phyloP scores from a whole-genome alignment of 2,329 filamentous ascomycete genomes.

The Mariannaea elegans region DNA sequence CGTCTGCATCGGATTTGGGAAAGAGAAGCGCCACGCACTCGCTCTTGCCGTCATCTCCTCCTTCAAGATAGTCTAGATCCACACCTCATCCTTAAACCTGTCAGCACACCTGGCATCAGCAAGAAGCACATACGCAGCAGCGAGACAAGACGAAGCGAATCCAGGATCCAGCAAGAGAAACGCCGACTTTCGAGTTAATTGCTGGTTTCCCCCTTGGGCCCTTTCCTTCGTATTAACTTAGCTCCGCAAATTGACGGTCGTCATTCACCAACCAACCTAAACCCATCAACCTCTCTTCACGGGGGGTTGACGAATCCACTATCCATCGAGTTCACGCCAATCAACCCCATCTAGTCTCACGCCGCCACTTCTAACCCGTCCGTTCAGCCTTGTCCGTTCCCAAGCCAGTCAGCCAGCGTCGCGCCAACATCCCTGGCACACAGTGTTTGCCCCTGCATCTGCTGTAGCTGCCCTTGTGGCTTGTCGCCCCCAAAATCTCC shows the following conservation, averaged over 20 bases:
- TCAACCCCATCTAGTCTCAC: slow-evolving; percentile 17
- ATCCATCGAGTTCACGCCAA: slow-evolving; percentile 8
- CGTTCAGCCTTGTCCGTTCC: slow-evolving; percentile 25
- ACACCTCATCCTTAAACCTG: slow-evolving; percentile 14
- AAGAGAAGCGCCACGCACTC: neutral
- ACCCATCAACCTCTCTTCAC: slow-evolving; percentile 8
- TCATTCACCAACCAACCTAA: slow-evolving; percentile 21
- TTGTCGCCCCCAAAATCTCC: slow-evolving; percentile 31
- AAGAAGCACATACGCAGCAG: neutral
- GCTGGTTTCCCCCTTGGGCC: neutral
- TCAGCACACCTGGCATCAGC: slow-evolving; percentile 10
- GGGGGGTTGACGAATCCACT: slow-evolving; percentile 7
- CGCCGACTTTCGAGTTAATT: slow-evolving; percentile 7
- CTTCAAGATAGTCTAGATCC: slow-evolving; percentile 16
- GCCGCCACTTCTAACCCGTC: slow-evolving; percentile 19
- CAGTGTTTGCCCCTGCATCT: slow-evolving; percentile 38
- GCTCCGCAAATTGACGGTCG: slow-evolving; percentile 17
- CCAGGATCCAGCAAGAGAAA: slow-evolving; percentile 3
- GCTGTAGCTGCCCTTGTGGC: slow-evolving; percentile 18
- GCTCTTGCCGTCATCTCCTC: slow-evolving; percentile 12
- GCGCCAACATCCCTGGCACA: slow-evolving; percentile 25
- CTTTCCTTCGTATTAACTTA: slow-evolving; percentile 16
- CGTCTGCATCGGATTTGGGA: neutral
- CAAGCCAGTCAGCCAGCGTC: slow-evolving; percentile 25
- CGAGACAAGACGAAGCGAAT: slow-evolving; percentile 13